Percentiles rank a stretch among this genome's conserved stretches.
These are phyloP conservation scores for Geotrichum candidum DNA, from an alignment of 1,139 yeast genomes.

Conservation along the genomic window DNA sequence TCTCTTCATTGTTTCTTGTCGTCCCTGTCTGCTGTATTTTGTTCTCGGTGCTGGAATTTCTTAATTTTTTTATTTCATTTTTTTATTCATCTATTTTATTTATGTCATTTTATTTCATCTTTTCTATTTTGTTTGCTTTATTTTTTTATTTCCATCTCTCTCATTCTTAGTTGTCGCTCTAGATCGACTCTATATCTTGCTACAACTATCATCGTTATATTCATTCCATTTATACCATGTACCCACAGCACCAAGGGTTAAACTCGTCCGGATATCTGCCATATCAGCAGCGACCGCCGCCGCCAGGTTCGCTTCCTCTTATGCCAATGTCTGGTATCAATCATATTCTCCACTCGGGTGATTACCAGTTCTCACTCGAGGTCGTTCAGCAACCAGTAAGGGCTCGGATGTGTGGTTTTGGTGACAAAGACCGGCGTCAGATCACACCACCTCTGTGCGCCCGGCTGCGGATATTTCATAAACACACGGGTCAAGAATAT, in stretches of 20 bases:
- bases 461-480: constrained; percentile 32
- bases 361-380: constrained; percentile 26
- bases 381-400: constrained; percentile 42
- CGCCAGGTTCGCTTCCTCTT: not conserved
- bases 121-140: not conserved
- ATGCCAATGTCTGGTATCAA: not conserved
- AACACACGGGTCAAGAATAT: constrained; percentile 26
- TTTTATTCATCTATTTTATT: not conserved
- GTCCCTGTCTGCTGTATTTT: not conserved
- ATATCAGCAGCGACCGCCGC: not conserved
- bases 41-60: not conserved
- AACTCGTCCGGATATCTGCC: not conserved
- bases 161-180: not conserved
- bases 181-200: no score
- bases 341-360: constrained; percentile 8
- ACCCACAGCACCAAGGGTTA: not conserved
- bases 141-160: not conserved
- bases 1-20: not conserved
- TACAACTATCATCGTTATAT: not conserved
- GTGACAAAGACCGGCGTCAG: constrained; percentile 43
- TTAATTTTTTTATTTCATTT: not conserved
- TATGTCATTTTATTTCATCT: not conserved
- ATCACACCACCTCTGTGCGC: constrained; percentile 44
- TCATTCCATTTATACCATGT: not conserved
- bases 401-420: constrained; percentile 45